These are phyloP conservation scores for Chlorella sp. DNA, from an alignment of 139 green algal genomes.

Conservation along the genomic window DNA sequence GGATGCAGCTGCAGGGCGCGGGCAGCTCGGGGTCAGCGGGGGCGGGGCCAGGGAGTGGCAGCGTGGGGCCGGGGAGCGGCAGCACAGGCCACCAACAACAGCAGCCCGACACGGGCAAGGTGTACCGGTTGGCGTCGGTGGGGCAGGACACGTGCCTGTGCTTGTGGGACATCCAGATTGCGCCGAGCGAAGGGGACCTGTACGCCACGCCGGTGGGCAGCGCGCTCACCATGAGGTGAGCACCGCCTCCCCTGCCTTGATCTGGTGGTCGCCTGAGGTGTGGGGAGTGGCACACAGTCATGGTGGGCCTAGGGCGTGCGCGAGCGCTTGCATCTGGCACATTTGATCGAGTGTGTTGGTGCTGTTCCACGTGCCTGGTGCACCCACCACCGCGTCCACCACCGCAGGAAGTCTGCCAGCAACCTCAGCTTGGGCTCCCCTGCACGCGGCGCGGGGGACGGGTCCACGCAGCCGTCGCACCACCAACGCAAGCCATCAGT, in stretches of 20 bases:
- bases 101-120: constrained; percentile 3
- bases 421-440: neutral
- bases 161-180: constrained; percentile 75
- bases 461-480: neutral
- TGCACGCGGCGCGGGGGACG: neutral
- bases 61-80: neutral
- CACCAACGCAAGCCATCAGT: constrained; percentile 22
- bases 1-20: constrained; percentile 8
- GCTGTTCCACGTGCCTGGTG: no score
- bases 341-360: no score
- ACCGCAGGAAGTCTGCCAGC: neutral
- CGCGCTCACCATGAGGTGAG: neutral
- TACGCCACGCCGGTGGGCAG: neutral
- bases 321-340: no score
- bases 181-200: constrained; percentile 2
- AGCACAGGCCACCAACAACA: no score
- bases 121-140: constrained; percentile 70
- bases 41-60: neutral
- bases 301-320: no score
- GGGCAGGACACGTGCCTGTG: constrained; percentile 76
- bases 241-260: no score
- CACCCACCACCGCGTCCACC: no score
- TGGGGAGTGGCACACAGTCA: no score
- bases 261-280: no score
- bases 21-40: no score